Evolutionary conservation across 306 rosid species (phyloP).

Genomic region (Lithocarpus polystachyus): DNA sequence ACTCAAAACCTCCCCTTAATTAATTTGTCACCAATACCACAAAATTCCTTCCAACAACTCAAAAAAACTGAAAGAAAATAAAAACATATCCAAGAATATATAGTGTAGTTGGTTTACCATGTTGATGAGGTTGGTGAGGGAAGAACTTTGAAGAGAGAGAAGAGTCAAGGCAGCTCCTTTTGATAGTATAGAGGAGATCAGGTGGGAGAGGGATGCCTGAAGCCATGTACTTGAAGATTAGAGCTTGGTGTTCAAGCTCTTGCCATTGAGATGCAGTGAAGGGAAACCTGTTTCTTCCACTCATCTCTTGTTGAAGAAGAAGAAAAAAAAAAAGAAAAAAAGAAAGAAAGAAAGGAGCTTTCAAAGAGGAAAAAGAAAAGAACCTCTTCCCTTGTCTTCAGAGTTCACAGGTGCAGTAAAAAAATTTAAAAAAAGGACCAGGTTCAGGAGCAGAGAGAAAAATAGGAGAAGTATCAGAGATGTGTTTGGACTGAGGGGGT

Average conservation of each 20-base stretch:
- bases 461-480: slow-evolving; percentile 1
- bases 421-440: background rate
- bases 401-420: slow-evolving; percentile 21
- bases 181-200: slow-evolving; percentile 77
- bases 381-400: background rate
- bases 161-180: slow-evolving; percentile 61
- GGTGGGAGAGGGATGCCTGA: slow-evolving; percentile 89
- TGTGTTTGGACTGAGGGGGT: slow-evolving; percentile 11
- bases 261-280: slow-evolving; percentile 95
- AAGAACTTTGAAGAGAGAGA: slow-evolving; percentile 56
- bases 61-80: background rate
- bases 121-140: slow-evolving; percentile 68
- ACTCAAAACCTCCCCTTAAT: slow-evolving; percentile 1
- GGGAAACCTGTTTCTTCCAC: slow-evolving; percentile 66
- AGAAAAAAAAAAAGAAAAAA: background rate
- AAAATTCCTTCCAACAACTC: background rate
- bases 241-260: slow-evolving; percentile 98
- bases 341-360: background rate
- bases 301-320: slow-evolving; percentile 29
- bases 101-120: slow-evolving; percentile 36
- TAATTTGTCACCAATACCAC: background rate
- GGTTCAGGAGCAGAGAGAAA: slow-evolving; percentile 16
- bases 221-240: slow-evolving; percentile 91
- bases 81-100: background rate
- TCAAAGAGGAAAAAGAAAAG: slow-evolving; percentile 17